Conservation (phyloP, 2,329 filamentous ascomycete genomes). For the Aureobasidium sp. region DNA sequence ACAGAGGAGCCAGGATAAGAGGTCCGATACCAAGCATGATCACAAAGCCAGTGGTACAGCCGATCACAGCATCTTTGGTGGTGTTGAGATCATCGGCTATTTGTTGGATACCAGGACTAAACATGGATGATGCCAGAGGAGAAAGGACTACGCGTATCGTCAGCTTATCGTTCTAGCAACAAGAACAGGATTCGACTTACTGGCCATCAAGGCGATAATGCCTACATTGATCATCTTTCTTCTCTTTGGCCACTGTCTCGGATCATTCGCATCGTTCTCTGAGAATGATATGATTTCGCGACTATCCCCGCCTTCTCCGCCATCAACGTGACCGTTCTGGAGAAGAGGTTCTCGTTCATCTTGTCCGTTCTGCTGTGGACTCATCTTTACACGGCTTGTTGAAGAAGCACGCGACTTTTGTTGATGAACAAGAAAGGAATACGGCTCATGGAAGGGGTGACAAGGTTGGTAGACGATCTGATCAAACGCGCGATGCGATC, state of each 20-base stretch:
- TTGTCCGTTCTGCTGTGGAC: background rate
- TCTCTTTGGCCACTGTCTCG: constrained; percentile 38
- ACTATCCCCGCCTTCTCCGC: constrained; percentile 29
- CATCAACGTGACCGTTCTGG: constrained; percentile 28
- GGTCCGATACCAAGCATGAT: constrained; percentile 44
- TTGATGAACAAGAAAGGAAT: background rate
- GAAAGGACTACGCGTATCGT: constrained; percentile 33
- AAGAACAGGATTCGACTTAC: constrained; percentile 23
- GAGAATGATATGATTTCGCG: constrained; percentile 27
- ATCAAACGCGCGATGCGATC: constrained; percentile 9
- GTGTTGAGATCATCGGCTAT: constrained; percentile 43
- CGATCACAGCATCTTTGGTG: constrained; percentile 37
- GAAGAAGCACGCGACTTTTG: background rate
- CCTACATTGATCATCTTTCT: constrained; percentile 44
- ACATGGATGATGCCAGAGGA: constrained; percentile 45
- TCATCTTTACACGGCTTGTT: background rate
- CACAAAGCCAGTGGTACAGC: constrained; percentile 45
- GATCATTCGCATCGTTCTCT: constrained; percentile 37
- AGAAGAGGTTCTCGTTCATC: constrained; percentile 37
- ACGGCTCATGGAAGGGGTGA: background rate
- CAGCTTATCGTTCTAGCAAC: background rate
- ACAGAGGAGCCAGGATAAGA: constrained; percentile 40
- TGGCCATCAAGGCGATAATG: constrained; percentile 46
- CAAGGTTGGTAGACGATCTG: background rate
- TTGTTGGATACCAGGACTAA: constrained; percentile 45